Evolutionary conservation across 495 filamentous ascomycete genomes (phyloP), one percentile per base, ranked within the genome.

Genomic region (Pseudomonodictys pantanalensis): DNA sequence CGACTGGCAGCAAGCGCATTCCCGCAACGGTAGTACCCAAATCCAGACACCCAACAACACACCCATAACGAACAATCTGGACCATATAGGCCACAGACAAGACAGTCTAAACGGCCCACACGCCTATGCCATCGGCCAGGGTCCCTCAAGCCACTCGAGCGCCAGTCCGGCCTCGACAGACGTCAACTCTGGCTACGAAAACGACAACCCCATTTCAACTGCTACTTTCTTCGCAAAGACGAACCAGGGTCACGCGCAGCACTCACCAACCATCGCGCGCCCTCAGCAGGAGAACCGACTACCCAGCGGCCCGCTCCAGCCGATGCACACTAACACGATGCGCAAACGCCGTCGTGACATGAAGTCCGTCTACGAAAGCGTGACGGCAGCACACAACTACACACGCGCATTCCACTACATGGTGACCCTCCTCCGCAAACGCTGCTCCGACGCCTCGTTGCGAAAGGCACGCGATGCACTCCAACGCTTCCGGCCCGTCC

Each of bases 321-420:
- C 63, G 10, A 33, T 62, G 15, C 63, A 61, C 24, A 47, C 52
- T 1, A 66, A 66, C 33, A 42, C 47, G 4, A n/a, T 60, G 54
- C 71, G 29, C 51, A 76, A 83, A 60, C 84, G 81, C 15, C 79
- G 78, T 39, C 83, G 83, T 32, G 90, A 96, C 62, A 86, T 92
- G 4, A 91, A 87, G 0, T 79, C 82, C 23, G 91, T 97, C 60
- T 98, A 98, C 74, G 83, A 89, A 52, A 87, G 83, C 39, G 90
- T 98, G 64, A 89, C 86, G 48, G 83, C 91, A 64, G 91, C 95
- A 22, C 97, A 97, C 68, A 83, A 88, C 8, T 97, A 98, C 68
- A 90, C 90, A 1, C 82, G 78, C 52, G 89, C 90, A 39, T 97
- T 96, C 73, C 93, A 98, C 76, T 86, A 84, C 56, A 79, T 98